Conservation (phyloP, 257 asterid genomes). For the Solanum stenotomum region DNA sequence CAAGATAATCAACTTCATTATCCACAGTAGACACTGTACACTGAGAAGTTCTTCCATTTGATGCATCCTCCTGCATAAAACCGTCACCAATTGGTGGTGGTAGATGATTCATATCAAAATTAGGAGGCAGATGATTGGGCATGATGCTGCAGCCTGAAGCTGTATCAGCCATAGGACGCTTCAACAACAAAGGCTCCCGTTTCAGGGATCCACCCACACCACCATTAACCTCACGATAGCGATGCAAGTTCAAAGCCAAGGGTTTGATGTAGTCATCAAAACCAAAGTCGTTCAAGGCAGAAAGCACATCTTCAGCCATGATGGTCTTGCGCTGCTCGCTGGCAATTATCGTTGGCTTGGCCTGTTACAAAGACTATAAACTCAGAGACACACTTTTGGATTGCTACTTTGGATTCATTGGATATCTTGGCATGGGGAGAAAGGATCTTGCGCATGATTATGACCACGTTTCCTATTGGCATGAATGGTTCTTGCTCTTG, state of each 20-base stretch:
- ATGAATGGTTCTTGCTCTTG: conserved; percentile 93
- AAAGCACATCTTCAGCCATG: conserved; percentile 84
- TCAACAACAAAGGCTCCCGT: conserved; percentile 36
- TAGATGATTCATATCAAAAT: conserved; percentile 32
- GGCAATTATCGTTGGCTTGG: conserved; percentile 87
- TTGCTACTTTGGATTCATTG: conserved; percentile 81
- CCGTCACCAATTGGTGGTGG: conserved; percentile 27
- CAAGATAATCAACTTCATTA: conserved; percentile 20
- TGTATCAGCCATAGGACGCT: conserved; percentile 34
- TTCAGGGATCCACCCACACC: conserved; percentile 59
- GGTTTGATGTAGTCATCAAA: conserved; percentile 93
- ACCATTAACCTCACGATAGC: conserved; percentile 70
- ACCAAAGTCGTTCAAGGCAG: conserved; percentile 97
- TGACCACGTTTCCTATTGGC: conserved; percentile 86
- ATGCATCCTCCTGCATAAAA: conserved; percentile 32
- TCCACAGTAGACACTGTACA: conserved; percentile 13
- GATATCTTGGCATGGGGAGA: conserved; percentile 88
- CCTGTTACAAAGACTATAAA: conserved; percentile 88
- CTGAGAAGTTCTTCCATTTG: conserved; percentile 41
- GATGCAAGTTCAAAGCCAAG: conserved; percentile 62
- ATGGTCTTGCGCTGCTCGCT: conserved; percentile 94
- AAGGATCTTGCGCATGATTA: conserved; percentile 81
- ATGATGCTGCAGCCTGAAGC: conserved; percentile 16
- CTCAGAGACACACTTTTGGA: conserved; percentile 86
- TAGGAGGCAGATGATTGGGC: neutral